These are phyloP conservation scores for Brassica balearica DNA, from an alignment of 441 rosid genomes.

Conservation along the genomic window DNA sequence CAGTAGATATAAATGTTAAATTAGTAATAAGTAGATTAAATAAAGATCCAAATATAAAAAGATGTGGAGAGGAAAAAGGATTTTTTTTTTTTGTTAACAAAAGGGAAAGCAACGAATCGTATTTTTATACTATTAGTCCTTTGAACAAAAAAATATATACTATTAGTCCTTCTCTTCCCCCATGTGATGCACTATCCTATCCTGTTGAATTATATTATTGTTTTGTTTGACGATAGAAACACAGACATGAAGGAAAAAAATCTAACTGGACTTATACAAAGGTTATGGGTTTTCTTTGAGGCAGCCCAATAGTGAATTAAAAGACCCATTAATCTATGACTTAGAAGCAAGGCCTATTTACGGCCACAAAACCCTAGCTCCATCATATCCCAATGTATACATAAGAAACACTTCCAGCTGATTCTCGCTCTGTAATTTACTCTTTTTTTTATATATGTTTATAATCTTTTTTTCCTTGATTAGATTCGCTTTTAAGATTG, in stretches of 20 bases:
- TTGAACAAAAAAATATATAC: too few relatives aligned
- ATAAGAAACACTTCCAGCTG: background rate
- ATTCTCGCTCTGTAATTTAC: background rate
- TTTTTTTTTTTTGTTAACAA: too few relatives aligned
- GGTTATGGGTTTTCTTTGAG: too few relatives aligned
- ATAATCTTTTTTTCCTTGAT: background rate
- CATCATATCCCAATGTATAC: background rate
- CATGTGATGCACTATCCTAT: slow-evolving; percentile 35
- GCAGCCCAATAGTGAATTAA: background rate
- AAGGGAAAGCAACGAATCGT: slow-evolving; percentile 38
- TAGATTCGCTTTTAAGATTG: slow-evolving; percentile 25
- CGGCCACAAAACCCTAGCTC: slow-evolving; percentile 31
- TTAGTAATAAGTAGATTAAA: too few relatives aligned
- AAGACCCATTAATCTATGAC: too few relatives aligned
- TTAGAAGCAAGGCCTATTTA: slow-evolving; percentile 1
- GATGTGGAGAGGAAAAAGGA: slow-evolving; percentile 26
- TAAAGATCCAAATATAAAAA: too few relatives aligned
- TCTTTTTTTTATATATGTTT: background rate
- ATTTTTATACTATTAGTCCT: slow-evolving; percentile 29
- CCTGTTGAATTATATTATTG: slow-evolving; percentile 8
- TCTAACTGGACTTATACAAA: background rate
- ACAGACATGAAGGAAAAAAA: background rate
- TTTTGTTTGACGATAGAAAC: background rate
- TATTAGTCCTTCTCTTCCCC: background rate
- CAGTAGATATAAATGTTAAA: too few relatives aligned